Conservation (phyloP, 1,284 basidiomycete species). For the Ceratobasidium sp. region DNA sequence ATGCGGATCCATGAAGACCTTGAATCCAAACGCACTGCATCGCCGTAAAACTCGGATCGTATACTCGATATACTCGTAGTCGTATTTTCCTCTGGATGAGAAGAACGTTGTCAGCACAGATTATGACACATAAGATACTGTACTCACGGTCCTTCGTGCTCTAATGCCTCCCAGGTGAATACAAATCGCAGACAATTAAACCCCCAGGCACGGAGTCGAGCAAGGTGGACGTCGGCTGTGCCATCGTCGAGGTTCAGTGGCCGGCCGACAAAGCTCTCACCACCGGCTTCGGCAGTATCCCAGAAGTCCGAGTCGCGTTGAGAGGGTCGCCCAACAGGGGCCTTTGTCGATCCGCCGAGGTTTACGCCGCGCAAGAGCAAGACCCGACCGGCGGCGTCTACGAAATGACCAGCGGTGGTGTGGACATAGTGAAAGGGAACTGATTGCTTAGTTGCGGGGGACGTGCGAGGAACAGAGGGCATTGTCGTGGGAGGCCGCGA, state of each 20-base stretch:
- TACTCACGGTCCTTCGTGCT: constrained; percentile 93
- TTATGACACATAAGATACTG: neutral
- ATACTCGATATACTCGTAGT: constrained; percentile 93
- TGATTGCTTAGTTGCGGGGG: constrained; percentile 74
- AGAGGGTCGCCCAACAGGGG: constrained; percentile 78
- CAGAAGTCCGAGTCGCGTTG: constrained; percentile 84
- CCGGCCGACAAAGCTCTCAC: constrained; percentile 77
- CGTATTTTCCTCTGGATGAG: constrained; percentile 83
- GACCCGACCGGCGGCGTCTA: constrained; percentile 85
- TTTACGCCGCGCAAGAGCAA: constrained; percentile 93
- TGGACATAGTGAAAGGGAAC: constrained; percentile 67
- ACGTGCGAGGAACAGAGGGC: constrained; percentile 71
- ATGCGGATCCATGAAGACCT: constrained; percentile 95
- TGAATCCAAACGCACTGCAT: constrained; percentile 95
- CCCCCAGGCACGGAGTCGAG: constrained; percentile 89
- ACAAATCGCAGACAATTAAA: constrained; percentile 95
- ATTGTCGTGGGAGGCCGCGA: constrained; percentile 56
- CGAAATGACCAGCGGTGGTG: constrained; percentile 79
- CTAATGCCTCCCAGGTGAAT: constrained; percentile 94
- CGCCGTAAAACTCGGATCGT: constrained; percentile 87
- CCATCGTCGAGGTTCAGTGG: constrained; percentile 88
- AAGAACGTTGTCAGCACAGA: neutral
- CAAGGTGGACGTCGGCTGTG: constrained; percentile 88
- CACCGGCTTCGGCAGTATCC: constrained; percentile 84
- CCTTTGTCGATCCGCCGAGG: constrained; percentile 85